These are phyloP conservation scores for Leccinum subspadiceum DNA, from an alignment of 1,284 basidiomycete species.

Conservation along the genomic window DNA sequence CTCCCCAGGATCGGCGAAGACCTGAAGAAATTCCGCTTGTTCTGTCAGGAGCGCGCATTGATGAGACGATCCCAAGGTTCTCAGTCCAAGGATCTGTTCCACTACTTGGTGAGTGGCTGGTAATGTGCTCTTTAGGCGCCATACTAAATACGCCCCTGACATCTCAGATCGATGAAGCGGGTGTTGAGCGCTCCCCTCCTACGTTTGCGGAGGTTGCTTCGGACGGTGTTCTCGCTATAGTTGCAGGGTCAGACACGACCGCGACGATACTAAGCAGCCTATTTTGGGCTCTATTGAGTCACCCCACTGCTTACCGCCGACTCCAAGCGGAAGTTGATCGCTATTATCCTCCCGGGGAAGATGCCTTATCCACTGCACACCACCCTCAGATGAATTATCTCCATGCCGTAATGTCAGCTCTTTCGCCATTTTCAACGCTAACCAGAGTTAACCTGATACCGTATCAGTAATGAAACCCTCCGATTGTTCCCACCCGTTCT, in stretches of 20 bases:
- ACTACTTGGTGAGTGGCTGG: conserved; percentile 20
- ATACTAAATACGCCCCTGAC: conserved; percentile 2
- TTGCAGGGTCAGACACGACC: conserved; percentile 60
- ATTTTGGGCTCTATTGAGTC: conserved; percentile 45
- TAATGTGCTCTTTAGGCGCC: neutral
- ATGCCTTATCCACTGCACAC: conserved; percentile 34
- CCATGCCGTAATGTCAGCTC: conserved; percentile 51
- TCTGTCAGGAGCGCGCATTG: conserved; percentile 35
- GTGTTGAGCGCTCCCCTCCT: conserved; percentile 40
- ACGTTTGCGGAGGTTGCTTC: conserved; percentile 39
- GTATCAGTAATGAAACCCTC: conserved; percentile 54
- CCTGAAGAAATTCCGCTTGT: conserved; percentile 31
- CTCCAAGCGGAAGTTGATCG: conserved; percentile 52
- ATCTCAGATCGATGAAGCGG: conserved; percentile 47
- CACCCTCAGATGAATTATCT: conserved; percentile 44
- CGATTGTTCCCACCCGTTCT: conserved; percentile 54
- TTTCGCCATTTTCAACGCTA: conserved; percentile 2
- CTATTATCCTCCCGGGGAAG: conserved; percentile 40
- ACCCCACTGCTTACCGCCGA: conserved; percentile 44
- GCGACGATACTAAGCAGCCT: conserved; percentile 43
- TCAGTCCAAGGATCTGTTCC: conserved; percentile 46
- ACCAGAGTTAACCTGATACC: conserved; percentile 10
- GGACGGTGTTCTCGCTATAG: conserved; percentile 48
- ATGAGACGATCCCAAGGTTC: conserved; percentile 37
- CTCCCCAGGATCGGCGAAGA: conserved; percentile 33